Base-by-base conservation (phyloP, 306 rosid species). In the Citrullus colocynthis region DNA sequence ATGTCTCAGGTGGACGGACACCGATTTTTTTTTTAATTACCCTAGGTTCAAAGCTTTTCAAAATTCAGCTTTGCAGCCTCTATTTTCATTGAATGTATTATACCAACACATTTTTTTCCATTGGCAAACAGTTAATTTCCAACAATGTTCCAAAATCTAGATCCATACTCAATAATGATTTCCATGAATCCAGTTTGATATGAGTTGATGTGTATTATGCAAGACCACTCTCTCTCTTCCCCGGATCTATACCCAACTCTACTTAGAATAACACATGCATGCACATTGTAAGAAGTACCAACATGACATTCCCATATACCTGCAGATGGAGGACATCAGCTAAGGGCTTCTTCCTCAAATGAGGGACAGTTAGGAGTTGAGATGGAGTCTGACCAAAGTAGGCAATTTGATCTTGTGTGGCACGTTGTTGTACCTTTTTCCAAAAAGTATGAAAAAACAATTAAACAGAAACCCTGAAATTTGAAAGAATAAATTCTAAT, bases 311-410 rank as follows among this genome's bases (percentile, higher is more conserved):
- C 8, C 18, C 34, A n/a, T 24, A 48, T 85, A 95, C 99, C 99
- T 95, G 99, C 90, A 95, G 83, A 85, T 91, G 99, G 69, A 92
- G 92, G 77, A 89, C 97, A 81, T 95, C 97, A 14, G 92, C 80
- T 80, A 92, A 77, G 20, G 97, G 91, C 87, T 81, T 87, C 88
- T 81, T 92, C 83, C 86, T 88, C 81, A 91, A 70, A 80, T 95
- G 99, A 86, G 99, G 99, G 80, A 88, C 79, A 7, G 91, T 90
- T 63, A 95, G 84, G 83, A 95, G 99, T 88, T 92, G 97, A 62
- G 97, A 95, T 15, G 99, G 99, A 21, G 97, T 95, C 85, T 95
- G 97, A 74, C 99, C 99, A 83, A 92, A 95, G 88, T 95, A 95
- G 52, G 99, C 97, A 80, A 95, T 95, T 90, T 95, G 99, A 87